These are phyloP conservation scores for Aspergillus unguis DNA, from an alignment of 2,329 filamentous ascomycete species.

Conservation along the genomic window DNA sequence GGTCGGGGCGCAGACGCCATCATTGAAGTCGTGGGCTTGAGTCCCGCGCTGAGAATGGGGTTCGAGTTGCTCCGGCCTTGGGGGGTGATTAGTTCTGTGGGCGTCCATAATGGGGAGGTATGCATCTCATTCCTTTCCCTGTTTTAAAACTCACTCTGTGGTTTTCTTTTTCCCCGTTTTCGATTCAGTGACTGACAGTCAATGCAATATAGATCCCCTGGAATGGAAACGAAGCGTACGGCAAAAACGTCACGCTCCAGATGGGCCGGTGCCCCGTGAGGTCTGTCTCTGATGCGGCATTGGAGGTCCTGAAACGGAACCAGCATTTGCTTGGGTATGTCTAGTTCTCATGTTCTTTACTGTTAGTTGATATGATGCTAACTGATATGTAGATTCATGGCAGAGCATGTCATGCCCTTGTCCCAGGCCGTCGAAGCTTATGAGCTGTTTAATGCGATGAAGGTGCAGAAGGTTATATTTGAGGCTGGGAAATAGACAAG, in stretches of 20 bases:
- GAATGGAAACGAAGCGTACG: slow-evolving; percentile 60
- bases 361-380: not conserved
- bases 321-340: slow-evolving; percentile 64
- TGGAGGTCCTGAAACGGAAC: slow-evolving; percentile 63
- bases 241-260: slow-evolving; percentile 69
- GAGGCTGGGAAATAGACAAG: slow-evolving; percentile 41
- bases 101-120: slow-evolving; percentile 71
- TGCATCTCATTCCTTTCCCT: slow-evolving; percentile 14
- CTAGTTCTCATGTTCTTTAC: not conserved
- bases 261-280: slow-evolving; percentile 76
- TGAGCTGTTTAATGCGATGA: slow-evolving; percentile 68
- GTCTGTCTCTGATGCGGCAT: slow-evolving; percentile 64
- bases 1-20: slow-evolving; percentile 83
- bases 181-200: not conserved
- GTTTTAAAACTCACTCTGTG: not conserved
- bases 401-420: slow-evolving; percentile 70
- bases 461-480: slow-evolving; percentile 72
- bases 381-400: slow-evolving; percentile 62
- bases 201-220: slow-evolving; percentile 56
- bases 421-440: slow-evolving; percentile 65
- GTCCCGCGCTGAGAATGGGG: slow-evolving; percentile 65
- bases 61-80: slow-evolving; percentile 70
- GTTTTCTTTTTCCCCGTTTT: slow-evolving; percentile 13
- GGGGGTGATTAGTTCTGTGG: slow-evolving; percentile 70
- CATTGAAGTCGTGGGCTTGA: slow-evolving; percentile 72